Percentiles rank a stretch among this genome's conserved stretches.
These are phyloP conservation scores for Kwoniella heveanensis DNA, from an alignment of 768 basidiomycete species.

Conservation along the genomic window DNA sequence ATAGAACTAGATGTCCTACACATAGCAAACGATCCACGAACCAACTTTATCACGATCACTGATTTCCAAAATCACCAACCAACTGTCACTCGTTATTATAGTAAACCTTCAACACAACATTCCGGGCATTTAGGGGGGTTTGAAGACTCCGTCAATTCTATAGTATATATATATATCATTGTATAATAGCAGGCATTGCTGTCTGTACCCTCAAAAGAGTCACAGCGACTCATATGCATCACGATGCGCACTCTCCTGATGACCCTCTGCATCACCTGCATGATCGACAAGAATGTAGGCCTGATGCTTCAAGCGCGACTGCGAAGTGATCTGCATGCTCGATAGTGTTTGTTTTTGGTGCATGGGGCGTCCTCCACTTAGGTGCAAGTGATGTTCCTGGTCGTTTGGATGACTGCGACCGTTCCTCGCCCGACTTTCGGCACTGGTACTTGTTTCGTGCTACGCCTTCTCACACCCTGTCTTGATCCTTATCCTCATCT, in stretches of 20 bases:
- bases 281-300: too few species aligned
- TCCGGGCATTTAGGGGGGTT: slow-evolving; percentile 15
- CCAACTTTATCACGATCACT: slow-evolving; percentile 23
- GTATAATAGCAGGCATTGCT: slow-evolving; percentile 22
- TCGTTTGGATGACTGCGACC: not conserved
- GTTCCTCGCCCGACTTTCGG: not conserved
- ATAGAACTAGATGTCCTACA: not conserved
- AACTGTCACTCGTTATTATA: slow-evolving; percentile 15
- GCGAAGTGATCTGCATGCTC: not conserved
- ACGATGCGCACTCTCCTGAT: slow-evolving; percentile 1
- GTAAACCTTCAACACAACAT: not conserved
- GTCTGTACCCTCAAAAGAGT: slow-evolving; percentile 14
- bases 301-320: too few species aligned
- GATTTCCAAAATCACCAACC: not conserved
- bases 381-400: not conserved
- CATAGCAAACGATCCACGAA: slow-evolving; percentile 1
- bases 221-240: slow-evolving; percentile 1
- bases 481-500: too few species aligned
- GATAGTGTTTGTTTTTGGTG: not conserved
- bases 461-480: too few species aligned
- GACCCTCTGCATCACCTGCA: not conserved
- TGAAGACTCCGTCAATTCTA: slow-evolving; percentile 12
- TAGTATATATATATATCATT: slow-evolving; percentile 12
- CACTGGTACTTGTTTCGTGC: too few species aligned
- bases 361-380: not conserved